Percentiles rank a stretch among this genome's conserved stretches.
phyloP scores from a whole-genome alignment of 129 eudicot species.

The Pittosporum tobira region DNA sequence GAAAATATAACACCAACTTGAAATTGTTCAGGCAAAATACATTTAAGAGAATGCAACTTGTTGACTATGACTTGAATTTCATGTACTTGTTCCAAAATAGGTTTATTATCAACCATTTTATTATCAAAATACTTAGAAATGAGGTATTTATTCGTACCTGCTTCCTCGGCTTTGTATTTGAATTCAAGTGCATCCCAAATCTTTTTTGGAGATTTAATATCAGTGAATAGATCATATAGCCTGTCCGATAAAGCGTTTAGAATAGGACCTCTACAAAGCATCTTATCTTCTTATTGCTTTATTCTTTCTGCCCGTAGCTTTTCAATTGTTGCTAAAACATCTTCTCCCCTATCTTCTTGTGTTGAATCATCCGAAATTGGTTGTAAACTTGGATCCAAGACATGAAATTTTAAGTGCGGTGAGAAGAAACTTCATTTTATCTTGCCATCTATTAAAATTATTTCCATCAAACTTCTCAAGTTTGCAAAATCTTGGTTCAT shows the following conservation, averaged over 20 bases:
- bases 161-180: neutral
- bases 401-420: neutral
- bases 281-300: too few species aligned
- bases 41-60: neutral
- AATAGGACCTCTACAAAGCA: neutral
- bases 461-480: constrained; percentile 12
- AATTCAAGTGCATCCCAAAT: too few species aligned
- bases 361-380: neutral
- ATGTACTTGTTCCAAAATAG: constrained; percentile 7
- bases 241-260: neutral
- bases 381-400: neutral
- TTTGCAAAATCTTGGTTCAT: neutral
- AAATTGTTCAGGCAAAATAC: too few species aligned
- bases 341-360: neutral
- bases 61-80: neutral
- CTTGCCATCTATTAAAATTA: constrained; percentile 1
- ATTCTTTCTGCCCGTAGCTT: too few species aligned
- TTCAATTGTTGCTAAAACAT: too few species aligned
- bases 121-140: constrained; percentile 2
- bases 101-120: too few species aligned
- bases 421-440: neutral
- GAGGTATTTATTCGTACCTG: constrained; percentile 1
- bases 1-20: too few species aligned
- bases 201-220: too few species aligned
- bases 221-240: neutral